A percentile compares a stretch with the other conserved stretches of the same genome.
Evolutionary conservation across 176 grass and related monocot genomes (phyloP).

Genomic region (Oryza meridionalis): DNA sequence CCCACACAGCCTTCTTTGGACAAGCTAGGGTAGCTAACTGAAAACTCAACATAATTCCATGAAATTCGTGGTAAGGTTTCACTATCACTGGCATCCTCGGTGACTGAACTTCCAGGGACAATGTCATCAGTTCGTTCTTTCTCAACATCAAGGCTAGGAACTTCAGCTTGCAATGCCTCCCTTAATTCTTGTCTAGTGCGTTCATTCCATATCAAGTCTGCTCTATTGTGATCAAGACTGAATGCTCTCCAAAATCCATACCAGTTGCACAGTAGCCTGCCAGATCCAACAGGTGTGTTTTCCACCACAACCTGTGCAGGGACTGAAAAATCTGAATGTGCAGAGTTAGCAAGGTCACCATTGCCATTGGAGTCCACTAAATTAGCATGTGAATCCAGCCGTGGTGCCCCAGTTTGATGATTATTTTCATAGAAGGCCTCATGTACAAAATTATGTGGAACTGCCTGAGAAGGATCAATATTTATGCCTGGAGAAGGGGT

Average conservation of each 20-base stretch:
- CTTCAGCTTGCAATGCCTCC: constrained; percentile 94
- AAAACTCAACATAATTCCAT: constrained; percentile 99
- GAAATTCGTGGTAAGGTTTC: constrained; percentile 87
- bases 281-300: constrained; percentile 99
- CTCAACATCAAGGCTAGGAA: constrained; percentile 97
- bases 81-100: constrained; percentile 58
- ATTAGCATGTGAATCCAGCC: constrained; percentile 57
- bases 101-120: constrained; percentile 66
- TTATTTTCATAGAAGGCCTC: constrained; percentile 49
- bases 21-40: constrained; percentile 87
- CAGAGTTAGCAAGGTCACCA: constrained; percentile 59
- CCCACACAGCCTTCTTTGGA: constrained; percentile 98
- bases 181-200: constrained; percentile 94
- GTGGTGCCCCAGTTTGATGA: constrained; percentile 45
- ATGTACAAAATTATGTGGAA: constrained; percentile 45
- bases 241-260: constrained; percentile 96
- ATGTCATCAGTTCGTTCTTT: constrained; percentile 98
- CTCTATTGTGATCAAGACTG: constrained; percentile 92
- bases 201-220: constrained; percentile 98
- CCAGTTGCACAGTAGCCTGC: constrained; percentile 95
- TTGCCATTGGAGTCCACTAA: constrained; percentile 57
- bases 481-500: constrained; percentile 45
- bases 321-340: constrained; percentile 75
- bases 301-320: constrained; percentile 96
- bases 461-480: constrained; percentile 55